Base-by-base conservation (phyloP, 305 asterid genomes). In the Andrographis paniculata region DNA sequence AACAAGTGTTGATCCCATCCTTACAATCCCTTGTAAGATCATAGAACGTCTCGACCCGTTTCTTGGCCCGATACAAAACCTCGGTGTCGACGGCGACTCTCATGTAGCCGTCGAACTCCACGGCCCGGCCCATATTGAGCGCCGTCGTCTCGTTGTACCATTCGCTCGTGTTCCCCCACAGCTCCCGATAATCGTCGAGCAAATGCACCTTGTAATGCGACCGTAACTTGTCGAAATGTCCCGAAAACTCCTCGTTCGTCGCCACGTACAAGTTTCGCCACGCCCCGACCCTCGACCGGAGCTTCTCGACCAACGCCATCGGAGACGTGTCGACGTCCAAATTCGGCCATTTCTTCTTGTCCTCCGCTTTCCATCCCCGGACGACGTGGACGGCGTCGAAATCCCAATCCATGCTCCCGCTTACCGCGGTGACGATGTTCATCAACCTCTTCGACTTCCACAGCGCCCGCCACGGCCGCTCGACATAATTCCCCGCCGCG, bases 391-490 rank as follows among this genome's bases (percentile, higher is more conserved):
- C 93, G 0, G 93, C 94, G 48, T 91, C 96, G 8, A 62, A 86
- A 72, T 91, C 99, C 99, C 99, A 91, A 53, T 91, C 99, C 96
- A 91, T 83, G 52, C 84, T 81, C 64, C 96, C 99, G 18, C 99
- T 83, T 21, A 91, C 86, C 14, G 50, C 99, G 1, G 98, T 61
- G 18, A 91, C 99, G 45, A 91, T 86, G 45, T 86, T 85, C 95
- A 86, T 91, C 18, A 91, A 53, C 48, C 96, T 67, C 68, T 91
- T 91, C 2, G 96, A 86, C 63, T 91, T 91, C 99, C 94, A 91
- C 11, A 91, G 52, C 0, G 89, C 70, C 6, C 57, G 63, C 96
- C 99, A 86, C 0, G 99, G 99, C 65, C 99, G 65, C 59, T 78
- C 76, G 9, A 86, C 61, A 63, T 78, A 68, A 21, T 78, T 86